Base-by-base conservation (phyloP, 305 asterid genomes). In the Plantago coronopus region DNA sequence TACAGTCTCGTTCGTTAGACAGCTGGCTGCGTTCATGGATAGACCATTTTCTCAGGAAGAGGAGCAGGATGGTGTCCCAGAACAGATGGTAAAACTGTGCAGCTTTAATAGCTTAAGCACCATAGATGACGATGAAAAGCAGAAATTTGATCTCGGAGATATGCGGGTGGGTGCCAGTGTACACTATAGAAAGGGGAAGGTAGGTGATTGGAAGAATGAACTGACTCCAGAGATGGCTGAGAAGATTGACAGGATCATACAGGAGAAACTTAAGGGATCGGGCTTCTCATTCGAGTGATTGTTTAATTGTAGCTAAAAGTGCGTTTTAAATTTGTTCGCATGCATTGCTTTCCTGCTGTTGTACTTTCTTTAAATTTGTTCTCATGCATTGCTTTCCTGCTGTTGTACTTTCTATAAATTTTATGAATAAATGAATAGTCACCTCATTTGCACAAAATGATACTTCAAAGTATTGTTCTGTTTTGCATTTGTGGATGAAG, bases 161-260 rank as follows among this genome's bases (percentile, higher is more conserved):
- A 7, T 2, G 7, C 42, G 19, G 21, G 18, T 27, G 43, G 59
- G 16, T 1, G 4, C 27, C 43, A 16, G 14, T 5, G 43, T 4
- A 10, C 29, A 23, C n/a, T 54, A 23, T 8, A 54, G 59, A 17
- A 54, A 54, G 21, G 59, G 59, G 22, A 16, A 12, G 3, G 19
- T 29, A 8, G 58, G 58, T 0, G 75, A 70, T 45, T 70, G 75
- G 67, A 21, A 20, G 34, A 70, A 70, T 46, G 55, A 48, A 38
- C 40, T 70, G 11, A 57, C 48, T 1, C 22, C 13, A 3, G 49
- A 59, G 7, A 64, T 70, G 75, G 64, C n/a, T 16, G 27, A 17
- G 1, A 22, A 19, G 45, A 42, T 59, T 2, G 67, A 65, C 45
- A 38, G 13, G 21, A 58, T 58, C 25, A 46, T 34, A 11, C 56